These are phyloP conservation scores for Fusarium acutatum DNA, from an alignment of 2,329 filamentous ascomycete species.

Conservation along the genomic window DNA sequence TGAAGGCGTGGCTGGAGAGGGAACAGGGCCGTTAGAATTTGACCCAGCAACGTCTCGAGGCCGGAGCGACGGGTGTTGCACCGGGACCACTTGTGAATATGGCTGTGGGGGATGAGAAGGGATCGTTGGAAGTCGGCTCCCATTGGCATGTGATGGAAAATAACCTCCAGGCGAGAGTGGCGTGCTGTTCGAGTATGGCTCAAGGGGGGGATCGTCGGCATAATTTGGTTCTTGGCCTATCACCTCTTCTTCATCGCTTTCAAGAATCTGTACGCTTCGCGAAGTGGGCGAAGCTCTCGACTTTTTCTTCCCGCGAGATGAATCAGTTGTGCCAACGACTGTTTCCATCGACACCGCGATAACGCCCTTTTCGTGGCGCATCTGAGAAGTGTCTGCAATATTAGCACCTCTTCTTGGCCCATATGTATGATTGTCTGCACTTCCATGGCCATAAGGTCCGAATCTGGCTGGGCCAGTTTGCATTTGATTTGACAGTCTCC, in stretches of 20 bases:
- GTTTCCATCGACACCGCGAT: constrained; percentile 87
- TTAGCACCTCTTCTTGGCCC: constrained; percentile 57
- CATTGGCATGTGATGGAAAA: constrained; percentile 48
- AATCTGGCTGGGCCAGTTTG: constrained; percentile 65
- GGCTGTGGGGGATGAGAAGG: constrained; percentile 33
- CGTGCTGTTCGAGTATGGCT: constrained; percentile 23
- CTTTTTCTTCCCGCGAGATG: constrained; percentile 52
- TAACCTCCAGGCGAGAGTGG: constrained; percentile 38
- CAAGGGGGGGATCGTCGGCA: constrained; percentile 34
- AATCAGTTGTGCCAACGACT: constrained; percentile 86
- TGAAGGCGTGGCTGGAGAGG: constrained; percentile 45
- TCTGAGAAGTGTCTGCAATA: constrained; percentile 86
- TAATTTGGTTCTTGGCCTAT: constrained; percentile 33
- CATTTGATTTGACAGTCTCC: constrained; percentile 78
- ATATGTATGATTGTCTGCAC: constrained; percentile 43
- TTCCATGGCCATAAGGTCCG: constrained; percentile 45
- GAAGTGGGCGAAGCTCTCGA: constrained; percentile 38
- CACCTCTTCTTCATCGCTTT: constrained; percentile 46
- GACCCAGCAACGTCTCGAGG: constrained; percentile 13
- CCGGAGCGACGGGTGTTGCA: constrained; percentile 21
- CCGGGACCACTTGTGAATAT: constrained; percentile 47
- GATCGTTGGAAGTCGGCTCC: constrained; percentile 44
- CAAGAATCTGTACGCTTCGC: constrained; percentile 40
- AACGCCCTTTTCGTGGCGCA: constrained; percentile 91
- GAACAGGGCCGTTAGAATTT: constrained; percentile 25